A percentile compares a stretch with the other conserved stretches of the same genome.
These are phyloP conservation scores for Candida insectorum DNA, from an alignment of 805 yeast genomes.

Conservation along the genomic window DNA sequence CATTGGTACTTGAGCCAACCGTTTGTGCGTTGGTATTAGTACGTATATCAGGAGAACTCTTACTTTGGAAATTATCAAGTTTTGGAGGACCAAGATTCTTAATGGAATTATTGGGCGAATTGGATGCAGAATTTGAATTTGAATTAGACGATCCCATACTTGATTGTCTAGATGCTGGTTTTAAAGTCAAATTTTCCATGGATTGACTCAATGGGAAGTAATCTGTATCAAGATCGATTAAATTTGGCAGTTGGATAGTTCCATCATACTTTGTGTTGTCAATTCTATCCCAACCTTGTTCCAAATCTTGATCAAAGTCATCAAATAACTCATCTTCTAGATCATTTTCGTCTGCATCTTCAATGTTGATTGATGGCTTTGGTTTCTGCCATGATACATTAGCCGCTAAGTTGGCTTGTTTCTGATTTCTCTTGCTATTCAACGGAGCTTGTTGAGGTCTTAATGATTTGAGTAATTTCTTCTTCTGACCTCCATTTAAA, in stretches of 20 bases:
- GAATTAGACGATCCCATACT: constrained; percentile 5
- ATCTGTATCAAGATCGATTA: constrained; percentile 72
- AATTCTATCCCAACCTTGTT: constrained; percentile 27
- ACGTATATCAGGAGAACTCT: constrained; percentile 11
- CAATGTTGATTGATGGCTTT: not conserved
- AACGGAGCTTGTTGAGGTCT: constrained; percentile 13
- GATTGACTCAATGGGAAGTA: constrained; percentile 24
- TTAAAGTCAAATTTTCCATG: constrained; percentile 21
- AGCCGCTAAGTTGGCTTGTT: constrained; percentile 30
- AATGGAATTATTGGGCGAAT: constrained; percentile 11
- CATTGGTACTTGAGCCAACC: not conserved
- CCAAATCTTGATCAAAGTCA: constrained; percentile 38
- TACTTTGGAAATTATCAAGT: constrained; percentile 8
- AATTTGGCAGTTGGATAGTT: constrained; percentile 35
- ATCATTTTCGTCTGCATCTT: constrained; percentile 14
- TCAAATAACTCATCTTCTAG: constrained; percentile 26
- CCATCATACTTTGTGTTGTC: constrained; percentile 5
- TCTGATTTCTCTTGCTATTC: constrained; percentile 8
- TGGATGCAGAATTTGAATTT: not conserved
- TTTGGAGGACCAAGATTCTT: constrained; percentile 7
- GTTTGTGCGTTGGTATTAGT: not conserved
- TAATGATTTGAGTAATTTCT: constrained; percentile 28
- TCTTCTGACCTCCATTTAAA: constrained; percentile 6
- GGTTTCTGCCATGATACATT: constrained; percentile 27
- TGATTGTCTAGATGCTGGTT: constrained; percentile 8